phyloP scores from a whole-genome alignment of 306 rosid genomes.

The Cucumis melo region DNA sequence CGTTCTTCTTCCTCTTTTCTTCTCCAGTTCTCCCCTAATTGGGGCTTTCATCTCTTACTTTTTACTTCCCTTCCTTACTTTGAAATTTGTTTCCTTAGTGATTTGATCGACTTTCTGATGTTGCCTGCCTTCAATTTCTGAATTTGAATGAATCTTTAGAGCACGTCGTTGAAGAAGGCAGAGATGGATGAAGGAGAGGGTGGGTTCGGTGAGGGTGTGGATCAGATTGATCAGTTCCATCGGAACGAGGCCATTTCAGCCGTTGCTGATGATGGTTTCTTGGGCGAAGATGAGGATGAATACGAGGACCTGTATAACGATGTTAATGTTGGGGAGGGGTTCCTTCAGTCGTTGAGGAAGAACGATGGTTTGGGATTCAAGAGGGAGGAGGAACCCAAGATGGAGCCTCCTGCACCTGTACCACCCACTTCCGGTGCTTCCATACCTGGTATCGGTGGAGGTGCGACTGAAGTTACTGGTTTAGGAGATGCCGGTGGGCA shows the following conservation, averaged over 20 bases:
- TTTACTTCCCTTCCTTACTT: too few species aligned
- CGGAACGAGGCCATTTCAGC: slow-evolving; percentile 98
- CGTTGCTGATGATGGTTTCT: slow-evolving; percentile 76
- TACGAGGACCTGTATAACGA: slow-evolving; percentile 96
- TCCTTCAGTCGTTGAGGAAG: slow-evolving; percentile 67
- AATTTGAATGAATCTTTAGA: background rate
- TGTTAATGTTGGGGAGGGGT: slow-evolving; percentile 89
- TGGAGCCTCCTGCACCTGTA: slow-evolving; percentile 13
- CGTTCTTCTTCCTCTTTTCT: background rate
- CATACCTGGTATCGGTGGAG: slow-evolving; percentile 40
- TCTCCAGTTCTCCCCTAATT: background rate
- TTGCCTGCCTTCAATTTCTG: background rate
- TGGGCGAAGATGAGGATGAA: slow-evolving; percentile 85
- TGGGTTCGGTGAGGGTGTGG: slow-evolving; percentile 48
- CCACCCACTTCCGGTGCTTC: slow-evolving; percentile 20
- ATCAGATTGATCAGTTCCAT: slow-evolving; percentile 83
- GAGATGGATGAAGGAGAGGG: slow-evolving; percentile 65
- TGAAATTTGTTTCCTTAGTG: background rate
- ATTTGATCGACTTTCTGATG: background rate
- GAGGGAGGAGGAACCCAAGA: slow-evolving; percentile 39
- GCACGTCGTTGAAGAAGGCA: background rate
- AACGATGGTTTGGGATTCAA: slow-evolving; percentile 48
- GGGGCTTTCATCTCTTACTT: too few species aligned
- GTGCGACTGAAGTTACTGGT: slow-evolving; percentile 12
- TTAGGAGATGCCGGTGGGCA: slow-evolving; percentile 18